A percentile compares a stretch with the other conserved stretches of the same genome.
phyloP scores from a whole-genome alignment of 164 flowering plant genomes.

The Magnolia kwangsiensis region DNA sequence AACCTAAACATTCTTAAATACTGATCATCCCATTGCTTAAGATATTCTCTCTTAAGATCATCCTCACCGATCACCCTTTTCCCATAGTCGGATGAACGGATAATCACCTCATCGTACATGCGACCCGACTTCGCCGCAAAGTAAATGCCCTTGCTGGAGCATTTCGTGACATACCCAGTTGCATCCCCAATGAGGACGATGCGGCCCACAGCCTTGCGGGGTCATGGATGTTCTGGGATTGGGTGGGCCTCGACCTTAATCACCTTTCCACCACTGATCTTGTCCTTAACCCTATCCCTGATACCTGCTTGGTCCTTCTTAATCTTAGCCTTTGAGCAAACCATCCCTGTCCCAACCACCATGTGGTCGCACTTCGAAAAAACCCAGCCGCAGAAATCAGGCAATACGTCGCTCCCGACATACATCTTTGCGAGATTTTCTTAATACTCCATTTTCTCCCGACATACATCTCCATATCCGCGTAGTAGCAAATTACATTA shows the following conservation, averaged over 20 bases:
- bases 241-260: constrained; percentile 90
- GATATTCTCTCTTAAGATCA: constrained; percentile 62
- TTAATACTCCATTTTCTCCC: constrained; percentile 65
- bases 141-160: constrained; percentile 81
- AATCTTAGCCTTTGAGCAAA: constrained; percentile 50
- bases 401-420: constrained; percentile 61
- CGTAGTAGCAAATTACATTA: no score
- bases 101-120: constrained; percentile 75
- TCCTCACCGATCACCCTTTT: constrained; percentile 48
- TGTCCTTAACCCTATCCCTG: constrained; percentile 43
- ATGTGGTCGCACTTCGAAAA: constrained; percentile 80
- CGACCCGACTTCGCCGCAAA: constrained; percentile 76
- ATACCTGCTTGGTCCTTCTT: constrained; percentile 53
- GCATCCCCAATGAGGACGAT: constrained; percentile 78
- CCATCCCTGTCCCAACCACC: constrained; percentile 88
- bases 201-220: constrained; percentile 50
- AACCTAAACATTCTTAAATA: constrained; percentile 49
- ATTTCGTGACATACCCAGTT: constrained; percentile 81
- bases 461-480: no score
- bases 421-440: constrained; percentile 67
- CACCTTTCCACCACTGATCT: constrained; percentile 66
- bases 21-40: constrained; percentile 57
- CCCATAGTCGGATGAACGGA: constrained; percentile 63
- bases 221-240: constrained; percentile 78
- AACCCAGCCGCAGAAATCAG: constrained; percentile 74